Conservation (phyloP, 2,329 filamentous ascomycete species). For the Microcyclospora tardicrescens region DNA sequence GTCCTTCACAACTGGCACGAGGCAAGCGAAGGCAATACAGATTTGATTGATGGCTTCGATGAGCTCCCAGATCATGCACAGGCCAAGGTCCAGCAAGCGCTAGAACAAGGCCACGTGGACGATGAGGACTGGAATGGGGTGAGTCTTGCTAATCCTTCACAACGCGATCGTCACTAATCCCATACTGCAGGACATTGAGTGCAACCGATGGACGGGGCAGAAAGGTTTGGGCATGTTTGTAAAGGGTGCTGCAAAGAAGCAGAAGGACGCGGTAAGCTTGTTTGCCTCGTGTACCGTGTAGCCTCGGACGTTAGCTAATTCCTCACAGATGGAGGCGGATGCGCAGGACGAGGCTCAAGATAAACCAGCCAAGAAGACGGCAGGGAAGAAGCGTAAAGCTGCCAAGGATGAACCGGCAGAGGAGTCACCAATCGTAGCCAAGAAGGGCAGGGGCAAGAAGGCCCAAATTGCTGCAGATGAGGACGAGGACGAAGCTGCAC, state of each 20-base stretch:
- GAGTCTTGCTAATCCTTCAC: conserved; percentile 27
- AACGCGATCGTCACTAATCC: conserved; percentile 4
- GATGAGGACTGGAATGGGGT: conserved; percentile 83
- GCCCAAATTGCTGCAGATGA: conserved; percentile 1
- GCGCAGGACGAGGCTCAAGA: conserved; percentile 2
- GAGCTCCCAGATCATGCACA: conserved; percentile 57
- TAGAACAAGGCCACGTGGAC: conserved; percentile 68
- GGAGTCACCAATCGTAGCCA: conserved; percentile 10
- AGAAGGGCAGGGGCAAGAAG: conserved; percentile 14
- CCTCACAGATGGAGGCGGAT: background rate
- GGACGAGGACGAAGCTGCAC: conserved; percentile 3
- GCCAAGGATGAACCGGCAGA: conserved; percentile 16
- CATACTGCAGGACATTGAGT: conserved; percentile 51
- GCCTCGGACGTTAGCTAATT: conserved; percentile 3
- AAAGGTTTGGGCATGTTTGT: conserved; percentile 21
- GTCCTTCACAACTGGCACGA: conserved; percentile 55
- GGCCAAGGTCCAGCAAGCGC: conserved; percentile 58
- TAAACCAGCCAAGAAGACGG: conserved; percentile 11
- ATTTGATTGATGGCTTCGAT: conserved; percentile 67
- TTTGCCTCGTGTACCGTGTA: background rate
- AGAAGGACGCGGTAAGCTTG: conserved; percentile 14
- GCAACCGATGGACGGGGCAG: conserved; percentile 52
- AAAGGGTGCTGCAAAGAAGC: conserved; percentile 21
- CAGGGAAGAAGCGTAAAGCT: conserved; percentile 4
- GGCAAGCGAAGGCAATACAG: conserved; percentile 44